Evolutionary conservation across 2,329 filamentous ascomycete genomes (phyloP).

Genomic region (Ascochyta viciae-villosae): DNA sequence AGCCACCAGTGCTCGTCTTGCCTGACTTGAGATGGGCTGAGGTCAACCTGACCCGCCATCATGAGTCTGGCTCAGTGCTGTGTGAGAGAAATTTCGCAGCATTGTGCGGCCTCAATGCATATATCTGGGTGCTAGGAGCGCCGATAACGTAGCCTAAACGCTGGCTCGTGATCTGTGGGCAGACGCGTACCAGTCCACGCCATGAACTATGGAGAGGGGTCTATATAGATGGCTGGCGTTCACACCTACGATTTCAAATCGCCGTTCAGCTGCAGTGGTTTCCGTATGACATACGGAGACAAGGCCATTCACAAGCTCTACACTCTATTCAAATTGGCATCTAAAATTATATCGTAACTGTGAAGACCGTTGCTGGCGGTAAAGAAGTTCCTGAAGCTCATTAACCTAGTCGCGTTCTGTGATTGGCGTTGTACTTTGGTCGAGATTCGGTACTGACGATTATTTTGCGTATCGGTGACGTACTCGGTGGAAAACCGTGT

Average conservation of each 20-base stretch:
- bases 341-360: background rate
- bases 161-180: background rate
- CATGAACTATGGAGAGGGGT: background rate
- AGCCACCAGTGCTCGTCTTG: constrained; percentile 2
- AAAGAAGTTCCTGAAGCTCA: background rate
- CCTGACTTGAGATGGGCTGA: constrained; percentile 1
- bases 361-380: background rate
- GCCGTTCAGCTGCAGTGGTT: background rate
- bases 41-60: constrained; percentile 4
- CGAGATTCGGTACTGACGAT: background rate
- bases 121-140: background rate
- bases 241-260: background rate
- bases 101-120: constrained; percentile 1
- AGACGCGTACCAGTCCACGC: background rate
- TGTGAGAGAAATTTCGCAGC: background rate
- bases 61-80: background rate
- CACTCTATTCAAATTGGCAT: background rate
- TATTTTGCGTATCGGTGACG: background rate
- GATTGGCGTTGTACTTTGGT: constrained; percentile 10
- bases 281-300: background rate
- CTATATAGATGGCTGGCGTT: background rate
- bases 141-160: background rate
- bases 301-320: background rate
- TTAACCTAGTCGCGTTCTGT: background rate
- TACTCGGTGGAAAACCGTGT: background rate